Conservation (phyloP, 768 basidiomycete species). For the Naganishia antarctica region DNA sequence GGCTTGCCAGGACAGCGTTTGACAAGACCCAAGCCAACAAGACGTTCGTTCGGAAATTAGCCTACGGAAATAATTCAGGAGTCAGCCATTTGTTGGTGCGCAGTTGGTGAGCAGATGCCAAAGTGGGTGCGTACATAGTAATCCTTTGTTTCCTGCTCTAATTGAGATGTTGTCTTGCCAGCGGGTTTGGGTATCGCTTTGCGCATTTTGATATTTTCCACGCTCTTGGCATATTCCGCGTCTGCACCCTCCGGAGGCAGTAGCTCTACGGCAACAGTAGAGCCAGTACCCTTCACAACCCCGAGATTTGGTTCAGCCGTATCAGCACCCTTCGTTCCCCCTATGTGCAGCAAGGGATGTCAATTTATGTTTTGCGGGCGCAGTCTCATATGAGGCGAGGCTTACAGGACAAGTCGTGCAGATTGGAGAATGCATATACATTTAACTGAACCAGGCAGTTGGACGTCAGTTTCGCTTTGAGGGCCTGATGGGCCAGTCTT, state of each 20-base stretch:
- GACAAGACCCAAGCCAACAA: slow-evolving; percentile 47
- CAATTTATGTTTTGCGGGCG: slow-evolving; percentile 46
- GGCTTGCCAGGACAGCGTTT: slow-evolving; percentile 47
- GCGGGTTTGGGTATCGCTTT: slow-evolving; percentile 51
- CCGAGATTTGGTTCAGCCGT: slow-evolving; percentile 72
- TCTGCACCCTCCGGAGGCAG: slow-evolving; percentile 75
- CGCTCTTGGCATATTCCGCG: slow-evolving; percentile 74
- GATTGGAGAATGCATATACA: slow-evolving; percentile 53
- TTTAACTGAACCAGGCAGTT: slow-evolving; percentile 17
- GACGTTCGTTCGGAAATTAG: slow-evolving; percentile 42
- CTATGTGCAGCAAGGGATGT: neutral
- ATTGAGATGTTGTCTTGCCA: slow-evolving; percentile 41
- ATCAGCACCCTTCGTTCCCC: slow-evolving; percentile 93
- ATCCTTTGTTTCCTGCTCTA: slow-evolving; percentile 48
- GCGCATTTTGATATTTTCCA: slow-evolving; percentile 64
- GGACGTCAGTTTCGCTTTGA: neutral
- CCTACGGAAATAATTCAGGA: slow-evolving; percentile 30
- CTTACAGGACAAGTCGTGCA: slow-evolving; percentile 35
- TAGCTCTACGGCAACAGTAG: slow-evolving; percentile 81
- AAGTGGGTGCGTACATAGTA: slow-evolving; percentile 37
- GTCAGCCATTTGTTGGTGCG: no score
- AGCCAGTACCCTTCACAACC: slow-evolving; percentile 65
- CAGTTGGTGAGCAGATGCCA: no score
- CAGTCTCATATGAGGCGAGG: no score
- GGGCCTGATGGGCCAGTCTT: neutral